These are phyloP conservation scores for Nosema granulosis DNA, from an alignment of 371 early-diverging fungal species.

Conservation along the genomic window DNA sequence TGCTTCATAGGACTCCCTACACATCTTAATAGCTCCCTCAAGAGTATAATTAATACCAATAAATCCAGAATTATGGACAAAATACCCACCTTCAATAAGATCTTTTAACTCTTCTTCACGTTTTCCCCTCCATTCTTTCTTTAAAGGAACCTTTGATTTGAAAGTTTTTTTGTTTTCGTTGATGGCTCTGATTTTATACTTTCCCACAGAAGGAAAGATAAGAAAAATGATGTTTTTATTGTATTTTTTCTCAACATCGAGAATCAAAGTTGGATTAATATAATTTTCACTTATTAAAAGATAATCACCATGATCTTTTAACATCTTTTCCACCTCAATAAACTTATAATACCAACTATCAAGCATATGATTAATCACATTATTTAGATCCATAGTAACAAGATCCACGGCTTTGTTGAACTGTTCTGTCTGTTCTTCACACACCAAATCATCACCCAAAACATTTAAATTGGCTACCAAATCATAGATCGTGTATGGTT, in stretches of 20 bases:
- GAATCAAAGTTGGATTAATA: conserved; percentile 16
- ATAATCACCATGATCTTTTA: conserved; percentile 14
- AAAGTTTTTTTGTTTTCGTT: conserved; percentile 74
- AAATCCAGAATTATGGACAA: conserved; percentile 85
- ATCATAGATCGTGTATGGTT: conserved; percentile 52
- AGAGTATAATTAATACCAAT: conserved; percentile 55
- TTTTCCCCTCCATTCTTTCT: conserved; percentile 86
- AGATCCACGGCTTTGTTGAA: conserved; percentile 54
- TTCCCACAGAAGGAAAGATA: conserved; percentile 23
- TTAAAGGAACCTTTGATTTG: conserved; percentile 78
- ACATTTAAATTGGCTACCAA: conserved; percentile 18
- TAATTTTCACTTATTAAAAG: conserved; percentile 40
- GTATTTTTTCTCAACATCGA: conserved; percentile 38
- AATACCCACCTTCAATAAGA: conserved; percentile 76
- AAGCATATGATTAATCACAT: conserved; percentile 32
- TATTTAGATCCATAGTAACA: conserved; percentile 56
- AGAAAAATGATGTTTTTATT: conserved; percentile 51
- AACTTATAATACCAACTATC: conserved; percentile 24
- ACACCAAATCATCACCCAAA: background rate
- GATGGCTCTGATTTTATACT: conserved; percentile 69
- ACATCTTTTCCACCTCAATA: conserved; percentile 17
- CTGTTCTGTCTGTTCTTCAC: conserved; percentile 19
- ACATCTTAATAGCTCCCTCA: conserved; percentile 63
- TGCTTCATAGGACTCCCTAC: conserved; percentile 26
- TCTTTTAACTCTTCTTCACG: conserved; percentile 78